phyloP scores from a whole-genome alignment of 306 rosid genomes.

The Prunus salicina region DNA sequence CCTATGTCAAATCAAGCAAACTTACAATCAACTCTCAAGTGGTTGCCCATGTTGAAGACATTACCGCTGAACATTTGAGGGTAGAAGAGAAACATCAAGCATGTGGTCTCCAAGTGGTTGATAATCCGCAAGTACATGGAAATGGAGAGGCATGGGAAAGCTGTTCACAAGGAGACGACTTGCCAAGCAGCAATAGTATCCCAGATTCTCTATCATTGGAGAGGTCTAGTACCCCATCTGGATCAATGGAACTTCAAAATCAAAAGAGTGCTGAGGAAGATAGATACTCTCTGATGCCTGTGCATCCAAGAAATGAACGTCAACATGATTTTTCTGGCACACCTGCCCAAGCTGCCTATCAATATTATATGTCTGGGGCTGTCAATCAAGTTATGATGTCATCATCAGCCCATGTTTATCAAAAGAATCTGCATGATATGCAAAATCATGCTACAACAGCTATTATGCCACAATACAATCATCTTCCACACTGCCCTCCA shows the following conservation, averaged over 20 bases:
- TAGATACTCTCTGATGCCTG: conserved; percentile 36
- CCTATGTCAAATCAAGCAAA: conserved; percentile 66
- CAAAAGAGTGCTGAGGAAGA: conserved; percentile 50
- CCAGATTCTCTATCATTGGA: conserved; percentile 81
- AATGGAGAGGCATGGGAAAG: conserved; percentile 62
- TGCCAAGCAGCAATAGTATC: conserved; percentile 63
- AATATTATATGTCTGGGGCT: conserved; percentile 64
- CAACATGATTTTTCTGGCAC: conserved; percentile 46
- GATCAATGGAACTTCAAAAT: conserved; percentile 50
- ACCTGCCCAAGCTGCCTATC: conserved; percentile 62
- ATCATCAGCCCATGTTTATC: conserved; percentile 62
- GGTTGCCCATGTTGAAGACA: conserved; percentile 35
- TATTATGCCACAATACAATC: conserved; percentile 64
- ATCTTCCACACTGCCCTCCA: conserved; percentile 70
- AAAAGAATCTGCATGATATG: conserved; percentile 64
- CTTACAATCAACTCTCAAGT: conserved; percentile 46
- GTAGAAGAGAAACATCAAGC: conserved; percentile 42
- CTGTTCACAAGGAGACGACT: conserved; percentile 58
- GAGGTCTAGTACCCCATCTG: conserved; percentile 80
- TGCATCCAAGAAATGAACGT: conserved; percentile 49
- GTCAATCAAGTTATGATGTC: conserved; percentile 73
- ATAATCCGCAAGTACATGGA: conserved; percentile 41
- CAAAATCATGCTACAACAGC: conserved; percentile 55
- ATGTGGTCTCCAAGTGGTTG: conserved; percentile 36
- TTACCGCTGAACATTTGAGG: conserved; percentile 31